phyloP scores from a whole-genome alignment of 2,329 filamentous ascomycete genomes.

The Ambrosiella xylebori region DNA sequence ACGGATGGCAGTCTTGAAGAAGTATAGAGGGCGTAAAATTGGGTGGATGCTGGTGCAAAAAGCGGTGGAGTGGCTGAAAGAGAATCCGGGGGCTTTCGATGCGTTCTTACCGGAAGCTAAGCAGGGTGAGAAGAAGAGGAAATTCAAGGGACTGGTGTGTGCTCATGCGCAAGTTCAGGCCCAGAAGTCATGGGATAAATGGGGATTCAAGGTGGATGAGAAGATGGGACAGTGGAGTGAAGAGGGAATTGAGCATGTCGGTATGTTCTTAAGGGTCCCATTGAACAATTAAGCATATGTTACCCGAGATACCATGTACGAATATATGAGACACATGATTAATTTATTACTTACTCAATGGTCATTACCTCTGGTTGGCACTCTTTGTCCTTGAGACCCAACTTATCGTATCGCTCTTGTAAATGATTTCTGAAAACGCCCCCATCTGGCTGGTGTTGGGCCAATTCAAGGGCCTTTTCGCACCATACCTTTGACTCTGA shows the following conservation, averaged over 20 bases:
- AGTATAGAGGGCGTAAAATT: conserved; percentile 49
- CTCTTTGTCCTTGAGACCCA: conserved; percentile 19
- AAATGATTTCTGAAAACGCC: conserved; percentile 29
- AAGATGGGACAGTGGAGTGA: conserved; percentile 63
- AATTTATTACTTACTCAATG: no score
- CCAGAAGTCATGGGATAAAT: conserved; percentile 46
- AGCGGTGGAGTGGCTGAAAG: conserved; percentile 48
- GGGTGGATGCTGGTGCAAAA: conserved; percentile 48
- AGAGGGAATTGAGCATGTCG: conserved; percentile 69
- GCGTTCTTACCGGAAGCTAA: conserved; percentile 22
- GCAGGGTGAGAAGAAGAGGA: conserved; percentile 23
- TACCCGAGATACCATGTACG: background rate
- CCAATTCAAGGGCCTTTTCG: conserved; percentile 42
- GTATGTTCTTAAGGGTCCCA: conserved; percentile 50
- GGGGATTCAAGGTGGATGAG: conserved; percentile 60
- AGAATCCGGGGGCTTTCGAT: conserved; percentile 38
- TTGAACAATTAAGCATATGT: conserved; percentile 13
- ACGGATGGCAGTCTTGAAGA: conserved; percentile 50
- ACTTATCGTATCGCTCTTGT: conserved; percentile 26
- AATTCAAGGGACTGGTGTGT: conserved; percentile 53
- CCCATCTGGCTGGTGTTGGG: conserved; percentile 38
- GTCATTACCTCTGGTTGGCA: no score
- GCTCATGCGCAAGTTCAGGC: conserved; percentile 61
- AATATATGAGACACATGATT: background rate
- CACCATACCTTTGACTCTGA: conserved; percentile 43